Evolutionary conservation across 2,329 filamentous ascomycete species (phyloP), one percentile per base, ranked within the genome.

Genomic region (Sporothrix protearum): DNA sequence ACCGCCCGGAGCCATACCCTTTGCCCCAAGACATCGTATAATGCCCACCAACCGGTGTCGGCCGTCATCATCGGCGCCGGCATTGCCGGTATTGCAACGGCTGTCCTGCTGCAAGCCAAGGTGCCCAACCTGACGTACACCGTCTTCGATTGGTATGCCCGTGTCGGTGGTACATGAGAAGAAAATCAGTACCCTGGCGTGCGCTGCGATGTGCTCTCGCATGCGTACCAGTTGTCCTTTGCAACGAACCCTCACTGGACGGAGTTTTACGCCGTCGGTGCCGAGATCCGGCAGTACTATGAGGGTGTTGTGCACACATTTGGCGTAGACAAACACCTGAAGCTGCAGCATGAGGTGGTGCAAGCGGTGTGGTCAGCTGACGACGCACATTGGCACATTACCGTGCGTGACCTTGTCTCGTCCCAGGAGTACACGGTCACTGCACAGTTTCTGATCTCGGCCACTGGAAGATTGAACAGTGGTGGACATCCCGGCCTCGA

Each of bases 151-250:
- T 30, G 49, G 3, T 49, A 71, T 16, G 9, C 16, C 3, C 25
- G 51, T 3, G 59, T 66, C 2, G 71, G 71, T 12, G 71, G 71
- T 9, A 71, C 69, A 0, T 71, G 72, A 69, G n/a, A 36, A 28
- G 81, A 0, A 88, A 91, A 71, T 84, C 91, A 76, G 88, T 91
- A 75, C 49, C 73, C 74, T 1, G 74, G 75, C 14, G 74, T 76
- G 3, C 64, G 74, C 3, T 76, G 75, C 25, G 75, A 76, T 30
- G 73, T 76, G 7, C 75, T 74, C 0, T 75, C 75, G n/a, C 74
- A 76, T 45, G 66, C 55, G 1, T 76, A 75, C 67, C 75, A 71
- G 66, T 51, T 73, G 59, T 68, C 64, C 10, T 76, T 75, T 69
- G 74, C 59, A n/a, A 72, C 74, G 3, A 74, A 74, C 28, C 51